These are phyloP conservation scores for Blastobotrys proliferans DNA, from an alignment of 1,139 yeast genomes.

Conservation along the genomic window DNA sequence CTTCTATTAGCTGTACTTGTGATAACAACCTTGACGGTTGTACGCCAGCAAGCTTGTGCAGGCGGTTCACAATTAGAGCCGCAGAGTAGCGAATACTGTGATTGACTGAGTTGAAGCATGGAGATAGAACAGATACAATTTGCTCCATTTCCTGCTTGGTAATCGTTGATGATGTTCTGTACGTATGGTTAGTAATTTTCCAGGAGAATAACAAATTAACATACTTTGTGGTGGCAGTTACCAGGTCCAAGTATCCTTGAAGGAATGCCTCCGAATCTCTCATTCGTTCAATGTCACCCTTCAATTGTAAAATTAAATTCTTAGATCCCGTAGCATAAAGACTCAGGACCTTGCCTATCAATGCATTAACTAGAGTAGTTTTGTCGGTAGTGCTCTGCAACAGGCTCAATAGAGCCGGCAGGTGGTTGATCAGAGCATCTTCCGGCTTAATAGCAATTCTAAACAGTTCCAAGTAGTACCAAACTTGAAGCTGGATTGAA, in stretches of 20 bases:
- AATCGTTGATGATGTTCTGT: constrained; percentile 1
- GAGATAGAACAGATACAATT: neutral
- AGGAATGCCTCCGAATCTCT: constrained; percentile 16
- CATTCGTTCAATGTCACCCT: constrained; percentile 4
- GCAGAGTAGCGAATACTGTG: constrained; percentile 47
- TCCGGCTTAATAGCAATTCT: constrained; percentile 11
- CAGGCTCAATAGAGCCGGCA: neutral
- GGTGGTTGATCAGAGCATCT: neutral
- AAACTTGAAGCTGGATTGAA: constrained; percentile 14
- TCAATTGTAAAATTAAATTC: neutral
- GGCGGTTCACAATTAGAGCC: constrained; percentile 39
- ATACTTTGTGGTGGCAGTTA: constrained; percentile 4
- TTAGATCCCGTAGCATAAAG: neutral
- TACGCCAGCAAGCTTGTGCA: constrained; percentile 31
- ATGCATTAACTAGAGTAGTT: constrained; percentile 5
- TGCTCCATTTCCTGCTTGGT: neutral
- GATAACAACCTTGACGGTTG: constrained; percentile 32
- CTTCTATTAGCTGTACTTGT: constrained; percentile 58
- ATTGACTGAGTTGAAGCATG: constrained; percentile 43
- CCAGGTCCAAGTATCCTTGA: constrained; percentile 15
- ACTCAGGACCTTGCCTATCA: constrained; percentile 10
- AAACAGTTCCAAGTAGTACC: constrained; percentile 21
- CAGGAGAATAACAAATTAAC: neutral
- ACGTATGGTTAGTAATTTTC: neutral
- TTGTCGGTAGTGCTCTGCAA: constrained; percentile 1